Conservation (phyloP, 2,329 filamentous ascomycete genomes). For the Sclerotinia glacialis region DNA sequence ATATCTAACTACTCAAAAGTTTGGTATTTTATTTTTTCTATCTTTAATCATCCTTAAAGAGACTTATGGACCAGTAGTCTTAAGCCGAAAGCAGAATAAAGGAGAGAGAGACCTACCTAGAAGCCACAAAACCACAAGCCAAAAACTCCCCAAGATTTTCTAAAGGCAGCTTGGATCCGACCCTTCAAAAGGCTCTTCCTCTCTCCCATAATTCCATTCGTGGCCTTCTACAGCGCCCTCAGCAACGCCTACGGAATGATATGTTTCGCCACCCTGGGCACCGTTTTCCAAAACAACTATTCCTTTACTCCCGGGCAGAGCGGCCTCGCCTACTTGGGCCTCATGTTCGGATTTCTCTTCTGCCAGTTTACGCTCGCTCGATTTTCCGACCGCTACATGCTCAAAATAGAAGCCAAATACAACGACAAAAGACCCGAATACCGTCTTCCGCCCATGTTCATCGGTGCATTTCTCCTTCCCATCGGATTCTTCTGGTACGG, state of each 20-base stretch:
- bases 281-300: neutral
- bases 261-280: slow-evolving; percentile 1
- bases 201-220: neutral
- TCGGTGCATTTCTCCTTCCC: slow-evolving; percentile 53
- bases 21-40: slow-evolving; percentile 31
- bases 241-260: slow-evolving; percentile 7
- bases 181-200: slow-evolving; percentile 3
- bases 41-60: slow-evolving; percentile 47
- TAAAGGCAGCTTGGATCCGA: neutral
- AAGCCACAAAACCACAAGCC: neutral
- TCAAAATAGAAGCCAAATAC: slow-evolving; percentile 40
- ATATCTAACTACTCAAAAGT: neutral
- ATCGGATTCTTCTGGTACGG: slow-evolving; percentile 55
- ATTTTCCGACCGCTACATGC: slow-evolving; percentile 8
- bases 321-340: neutral
- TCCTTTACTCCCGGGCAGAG: neutral
- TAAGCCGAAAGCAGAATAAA: slow-evolving; percentile 43
- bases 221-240: slow-evolving; percentile 3
- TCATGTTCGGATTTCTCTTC: neutral
- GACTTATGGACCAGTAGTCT: slow-evolving; percentile 49
- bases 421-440: slow-evolving; percentile 42
- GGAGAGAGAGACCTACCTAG: neutral
- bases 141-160: neutral
- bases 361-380: neutral
- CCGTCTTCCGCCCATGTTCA: slow-evolving; percentile 46